Conservation (phyloP, 768 basidiomycete species). For the Tylopilus balloui region DNA sequence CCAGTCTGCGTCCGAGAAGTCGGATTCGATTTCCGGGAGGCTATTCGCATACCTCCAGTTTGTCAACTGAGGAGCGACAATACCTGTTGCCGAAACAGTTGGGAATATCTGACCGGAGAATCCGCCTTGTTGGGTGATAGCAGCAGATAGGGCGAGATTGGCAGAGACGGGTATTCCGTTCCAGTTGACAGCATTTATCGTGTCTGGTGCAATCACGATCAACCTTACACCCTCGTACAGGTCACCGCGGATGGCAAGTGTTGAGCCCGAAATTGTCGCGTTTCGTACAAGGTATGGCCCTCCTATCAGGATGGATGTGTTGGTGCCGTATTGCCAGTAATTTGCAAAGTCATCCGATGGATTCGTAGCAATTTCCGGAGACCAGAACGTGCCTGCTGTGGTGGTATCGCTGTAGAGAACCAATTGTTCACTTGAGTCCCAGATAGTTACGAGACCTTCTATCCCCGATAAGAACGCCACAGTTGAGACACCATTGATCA, state of each 20-base stretch:
- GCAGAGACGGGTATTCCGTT: slow-evolving; percentile 52
- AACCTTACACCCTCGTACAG: slow-evolving; percentile 54
- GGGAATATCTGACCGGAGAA: slow-evolving; percentile 45
- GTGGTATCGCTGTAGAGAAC: slow-evolving; percentile 63
- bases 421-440: slow-evolving; percentile 64
- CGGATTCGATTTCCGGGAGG: slow-evolving; percentile 59
- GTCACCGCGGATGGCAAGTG: slow-evolving; percentile 65
- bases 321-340: slow-evolving; percentile 74
- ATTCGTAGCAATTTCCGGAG: slow-evolving; percentile 53
- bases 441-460: slow-evolving; percentile 54
- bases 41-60: slow-evolving; percentile 76
- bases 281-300: slow-evolving; percentile 63
- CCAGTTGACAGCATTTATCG: slow-evolving; percentile 58
- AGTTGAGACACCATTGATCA: slow-evolving; percentile 34
- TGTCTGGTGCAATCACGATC: slow-evolving; percentile 58
- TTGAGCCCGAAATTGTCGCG: slow-evolving; percentile 44
- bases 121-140: slow-evolving; percentile 37
- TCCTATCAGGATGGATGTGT: slow-evolving; percentile 59
- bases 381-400: slow-evolving; percentile 72
- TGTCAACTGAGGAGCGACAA: slow-evolving; percentile 46
- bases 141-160: slow-evolving; percentile 29
- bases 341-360: slow-evolving; percentile 42
- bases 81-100: slow-evolving; percentile 27
- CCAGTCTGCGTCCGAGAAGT: slow-evolving; percentile 65
- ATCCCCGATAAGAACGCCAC: slow-evolving; percentile 55